A percentile compares a stretch with the other conserved stretches of the same genome.
Evolutionary conservation across 371 early-diverging fungal genomes (phyloP).

Genomic region (Amoeboaphelidium protococcarum): DNA sequence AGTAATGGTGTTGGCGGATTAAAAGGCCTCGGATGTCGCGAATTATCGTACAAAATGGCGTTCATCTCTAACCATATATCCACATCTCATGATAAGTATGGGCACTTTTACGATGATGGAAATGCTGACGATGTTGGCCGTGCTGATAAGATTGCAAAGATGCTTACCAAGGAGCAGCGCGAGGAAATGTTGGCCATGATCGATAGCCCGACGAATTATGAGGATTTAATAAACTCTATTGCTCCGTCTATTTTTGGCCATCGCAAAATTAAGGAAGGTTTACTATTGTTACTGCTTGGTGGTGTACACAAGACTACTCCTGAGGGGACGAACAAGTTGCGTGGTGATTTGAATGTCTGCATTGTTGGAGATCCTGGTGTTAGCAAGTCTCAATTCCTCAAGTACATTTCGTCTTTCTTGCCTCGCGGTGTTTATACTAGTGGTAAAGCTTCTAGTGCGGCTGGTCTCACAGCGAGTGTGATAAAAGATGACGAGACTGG

Average conservation of each 20-base stretch:
- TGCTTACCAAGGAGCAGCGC: conserved; percentile 30
- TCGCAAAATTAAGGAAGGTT: conserved; percentile 89
- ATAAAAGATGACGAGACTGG: conserved; percentile 36
- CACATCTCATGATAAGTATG: conserved; percentile 17
- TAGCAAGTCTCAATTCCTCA: conserved; percentile 55
- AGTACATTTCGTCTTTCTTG: conserved; percentile 23
- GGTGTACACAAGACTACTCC: conserved; percentile 82
- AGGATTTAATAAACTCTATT: conserved; percentile 48
- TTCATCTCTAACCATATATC: conserved; percentile 68
- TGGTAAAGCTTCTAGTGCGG: conserved; percentile 45
- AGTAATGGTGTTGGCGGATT: conserved; percentile 57
- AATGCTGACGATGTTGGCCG: conserved; percentile 4
- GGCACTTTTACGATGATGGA: conserved; percentile 7
- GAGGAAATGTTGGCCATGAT: conserved; percentile 47
- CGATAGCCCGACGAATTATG: conserved; percentile 22
- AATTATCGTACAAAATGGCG: conserved; percentile 65
- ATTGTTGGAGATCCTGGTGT: conserved; percentile 57
- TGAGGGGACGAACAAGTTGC: conserved; percentile 60
- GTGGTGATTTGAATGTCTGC: conserved; percentile 48
- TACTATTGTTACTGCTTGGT: conserved; percentile 83
- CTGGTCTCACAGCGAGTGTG: conserved; percentile 51
- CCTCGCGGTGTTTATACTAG: conserved; percentile 44
- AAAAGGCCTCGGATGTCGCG: conserved; percentile 65
- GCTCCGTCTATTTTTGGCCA: conserved; percentile 91
- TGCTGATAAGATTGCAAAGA: conserved; percentile 22